Percentiles rank a stretch among this genome's conserved stretches.
Evolutionary conservation across 768 basidiomycete species (phyloP).

Genomic region (Austroboletus festivus): DNA sequence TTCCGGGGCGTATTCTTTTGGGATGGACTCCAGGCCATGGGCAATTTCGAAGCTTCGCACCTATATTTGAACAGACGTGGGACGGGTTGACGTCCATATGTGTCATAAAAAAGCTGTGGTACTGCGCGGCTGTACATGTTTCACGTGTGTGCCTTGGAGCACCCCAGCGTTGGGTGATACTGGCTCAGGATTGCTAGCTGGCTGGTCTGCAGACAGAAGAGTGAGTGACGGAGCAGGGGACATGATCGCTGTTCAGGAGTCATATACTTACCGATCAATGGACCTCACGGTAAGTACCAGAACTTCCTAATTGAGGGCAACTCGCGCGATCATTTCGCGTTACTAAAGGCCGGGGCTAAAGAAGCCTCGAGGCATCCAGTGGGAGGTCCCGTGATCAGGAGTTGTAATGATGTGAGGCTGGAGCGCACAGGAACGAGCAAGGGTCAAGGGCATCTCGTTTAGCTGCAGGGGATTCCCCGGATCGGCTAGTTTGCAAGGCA

Average conservation of each 20-base stretch:
- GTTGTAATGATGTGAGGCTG: background rate
- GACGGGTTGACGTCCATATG: background rate
- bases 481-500: slow-evolving; percentile 17
- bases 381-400: slow-evolving; percentile 24
- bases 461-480: slow-evolving; percentile 15
- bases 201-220: background rate
- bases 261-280: background rate
- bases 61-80: slow-evolving; percentile 6
- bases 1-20: slow-evolving; percentile 2
- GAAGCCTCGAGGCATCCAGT: slow-evolving; percentile 27
- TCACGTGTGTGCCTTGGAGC: slow-evolving; percentile 1
- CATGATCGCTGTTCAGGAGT: no score
- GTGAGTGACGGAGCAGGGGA: no score
- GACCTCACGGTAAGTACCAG: slow-evolving; percentile 6
- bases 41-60: slow-evolving; percentile 5
- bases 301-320: slow-evolving; percentile 7
- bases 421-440: slow-evolving; percentile 23
- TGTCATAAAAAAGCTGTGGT: slow-evolving; percentile 4
- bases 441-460: slow-evolving; percentile 17
- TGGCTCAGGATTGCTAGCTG: background rate
- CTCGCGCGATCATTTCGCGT: slow-evolving; percentile 34
- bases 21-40: slow-evolving; percentile 1
- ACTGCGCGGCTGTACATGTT: slow-evolving; percentile 7
- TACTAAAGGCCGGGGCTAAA: slow-evolving; percentile 13
- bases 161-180: background rate